Evolutionary conservation across 257 asterid species (phyloP).

Genomic region (Lavandula angustifolia): DNA sequence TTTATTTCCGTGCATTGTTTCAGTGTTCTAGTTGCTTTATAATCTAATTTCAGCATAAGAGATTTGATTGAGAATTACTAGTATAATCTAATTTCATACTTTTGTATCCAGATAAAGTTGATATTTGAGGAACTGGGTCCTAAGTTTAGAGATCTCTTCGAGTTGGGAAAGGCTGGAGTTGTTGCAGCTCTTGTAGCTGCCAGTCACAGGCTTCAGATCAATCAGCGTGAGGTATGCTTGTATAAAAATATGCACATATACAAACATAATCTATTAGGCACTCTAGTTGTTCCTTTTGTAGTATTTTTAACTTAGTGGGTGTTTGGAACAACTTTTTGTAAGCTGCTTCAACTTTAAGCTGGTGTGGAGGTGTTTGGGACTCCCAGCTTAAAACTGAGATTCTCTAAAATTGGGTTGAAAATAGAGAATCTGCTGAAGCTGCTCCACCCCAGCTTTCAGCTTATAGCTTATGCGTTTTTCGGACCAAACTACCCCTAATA

Average conservation of each 20-base stretch:
- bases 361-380: no score
- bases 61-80: not conserved
- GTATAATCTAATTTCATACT: conserved; percentile 24
- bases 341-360: no score
- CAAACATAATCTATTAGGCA: not conserved
- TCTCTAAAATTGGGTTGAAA: no score
- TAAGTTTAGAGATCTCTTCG: conserved; percentile 68
- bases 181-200: conserved; percentile 88
- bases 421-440: no score
- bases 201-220: conserved; percentile 68
- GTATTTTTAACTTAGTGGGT: not conserved
- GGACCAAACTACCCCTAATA: no score
- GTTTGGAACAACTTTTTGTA: no score
- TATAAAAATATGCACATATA: not conserved
- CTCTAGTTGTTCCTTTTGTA: conserved; percentile 9
- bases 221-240: conserved; percentile 57
- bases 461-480: no score
- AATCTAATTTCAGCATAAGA: conserved; percentile 4
- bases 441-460: no score
- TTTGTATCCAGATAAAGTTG: conserved; percentile 57
- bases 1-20: not conserved
- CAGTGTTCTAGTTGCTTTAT: not conserved
- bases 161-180: conserved; percentile 85
- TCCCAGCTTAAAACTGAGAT: no score
- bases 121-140: conserved; percentile 80